Evolutionary conservation across 2,329 filamentous ascomycete species (phyloP).

Genomic region (Ustulina deusta): DNA sequence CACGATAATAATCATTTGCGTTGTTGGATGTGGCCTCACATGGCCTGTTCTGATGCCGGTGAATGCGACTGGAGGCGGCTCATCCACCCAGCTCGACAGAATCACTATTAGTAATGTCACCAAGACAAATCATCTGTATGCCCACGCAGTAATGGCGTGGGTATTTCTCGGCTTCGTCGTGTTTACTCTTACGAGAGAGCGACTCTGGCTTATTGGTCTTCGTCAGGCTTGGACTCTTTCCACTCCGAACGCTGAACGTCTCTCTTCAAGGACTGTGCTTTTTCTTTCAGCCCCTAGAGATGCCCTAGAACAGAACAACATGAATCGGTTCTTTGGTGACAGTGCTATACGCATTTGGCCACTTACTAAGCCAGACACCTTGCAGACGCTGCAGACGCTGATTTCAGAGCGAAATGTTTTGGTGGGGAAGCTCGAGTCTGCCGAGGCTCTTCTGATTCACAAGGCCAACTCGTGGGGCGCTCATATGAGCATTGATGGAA

Average conservation of each 20-base stretch:
- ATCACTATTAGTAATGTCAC: conserved; percentile 66
- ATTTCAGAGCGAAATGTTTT: conserved; percentile 81
- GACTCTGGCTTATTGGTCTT: conserved; percentile 92
- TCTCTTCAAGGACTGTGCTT: conserved; percentile 93
- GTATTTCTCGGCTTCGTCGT: conserved; percentile 89
- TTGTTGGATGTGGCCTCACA: conserved; percentile 83
- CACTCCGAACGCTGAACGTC: conserved; percentile 81
- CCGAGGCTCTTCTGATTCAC: conserved; percentile 84
- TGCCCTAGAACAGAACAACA: conserved; percentile 78
- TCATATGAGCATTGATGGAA: conserved; percentile 38
- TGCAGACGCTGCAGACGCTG: conserved; percentile 82
- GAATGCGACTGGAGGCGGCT: conserved; percentile 82
- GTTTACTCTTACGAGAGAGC: conserved; percentile 89
- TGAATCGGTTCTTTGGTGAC: conserved; percentile 81
- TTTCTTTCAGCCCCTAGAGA: conserved; percentile 86
- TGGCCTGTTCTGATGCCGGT: conserved; percentile 88
- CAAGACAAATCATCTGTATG: conserved; percentile 77
- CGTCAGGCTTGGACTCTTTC: conserved; percentile 94
- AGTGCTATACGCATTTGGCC: conserved; percentile 88
- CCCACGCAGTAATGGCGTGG: conserved; percentile 84
- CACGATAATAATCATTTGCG: conserved; percentile 79
- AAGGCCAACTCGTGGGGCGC: conserved; percentile 74
- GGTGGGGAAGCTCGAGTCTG: conserved; percentile 82
- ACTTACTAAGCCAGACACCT: conserved; percentile 75
- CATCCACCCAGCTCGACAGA: conserved; percentile 73